Base-by-base conservation (phyloP, 768 basidiomycete genomes). In the Boletus reticuloceps region DNA sequence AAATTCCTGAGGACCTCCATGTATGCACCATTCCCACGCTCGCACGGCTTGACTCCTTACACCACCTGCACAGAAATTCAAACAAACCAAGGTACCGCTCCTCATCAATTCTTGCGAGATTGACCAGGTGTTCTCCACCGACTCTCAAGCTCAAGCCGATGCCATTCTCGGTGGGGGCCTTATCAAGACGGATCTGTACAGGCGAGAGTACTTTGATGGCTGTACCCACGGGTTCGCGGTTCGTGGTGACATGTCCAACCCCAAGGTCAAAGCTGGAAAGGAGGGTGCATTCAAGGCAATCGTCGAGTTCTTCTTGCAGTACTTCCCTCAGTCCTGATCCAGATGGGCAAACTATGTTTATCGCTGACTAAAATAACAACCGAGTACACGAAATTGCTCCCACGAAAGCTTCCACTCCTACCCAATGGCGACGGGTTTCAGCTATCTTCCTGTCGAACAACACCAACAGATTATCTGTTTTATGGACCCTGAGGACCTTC, bases 211-310 rank as follows among this genome's bases (percentile, higher is more conserved):
- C 66, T 82, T 71, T 49, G 72, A 73, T 7, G 80, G 80, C 10
- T 79, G 77, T 58, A 68, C 65, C 2, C 83, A 84, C 61, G 82
- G 82, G 0, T 84, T 84, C 63, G 78, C 82, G 7, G 75, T 81
- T 17, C 71, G 78, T 46, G 79, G 77, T 6, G 78, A 80, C 19
- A 25, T 67, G 66, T 76, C 65, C 48, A 67, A 79, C 53, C 80
- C 82, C 8, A 73, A 76, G 60, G 75, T 81, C 47, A 84, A 83
- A 67, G 81, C 78, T 20, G 84, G 78, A 11, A 84, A 83, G 68
- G 84, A 86, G 64, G 83, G 82, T 34, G 74, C 83, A 0, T 85
- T 86, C 74, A 78, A 77, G 67, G 70, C 77, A 41, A 67, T 76
- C 22, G 79, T 84, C 36, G 75, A 80, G 49, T 84, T 78, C 77